These are phyloP conservation scores for Selenicereus undatus DNA, from an alignment of 148 eudicot species.

Conservation along the genomic window DNA sequence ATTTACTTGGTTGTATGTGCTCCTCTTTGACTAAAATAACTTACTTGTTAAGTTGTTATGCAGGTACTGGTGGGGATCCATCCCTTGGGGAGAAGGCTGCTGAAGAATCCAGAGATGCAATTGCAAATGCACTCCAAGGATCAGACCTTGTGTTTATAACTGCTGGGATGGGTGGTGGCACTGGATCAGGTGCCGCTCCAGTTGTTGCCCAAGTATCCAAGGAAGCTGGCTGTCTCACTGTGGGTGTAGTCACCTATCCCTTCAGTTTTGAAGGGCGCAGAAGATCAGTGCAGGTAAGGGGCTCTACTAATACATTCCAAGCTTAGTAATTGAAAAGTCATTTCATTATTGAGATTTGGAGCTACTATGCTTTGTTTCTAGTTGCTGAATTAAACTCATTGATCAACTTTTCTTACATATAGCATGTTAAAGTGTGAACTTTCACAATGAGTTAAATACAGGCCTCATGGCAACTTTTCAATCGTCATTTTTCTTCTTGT, in stretches of 20 bases:
- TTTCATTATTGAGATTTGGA: neutral
- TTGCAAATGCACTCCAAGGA: conserved; percentile 80
- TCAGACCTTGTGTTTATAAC: conserved; percentile 97
- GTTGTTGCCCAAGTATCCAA: conserved; percentile 87
- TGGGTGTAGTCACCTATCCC: conserved; percentile 96
- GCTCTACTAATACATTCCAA: conserved; percentile 6
- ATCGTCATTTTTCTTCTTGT: conserved; percentile 11
- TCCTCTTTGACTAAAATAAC: conserved; percentile 20
- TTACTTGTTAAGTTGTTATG: conserved; percentile 34
- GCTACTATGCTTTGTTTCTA: neutral
- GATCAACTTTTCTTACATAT: neutral
- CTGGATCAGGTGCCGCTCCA: conserved; percentile 99
- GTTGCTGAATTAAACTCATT: neutral
- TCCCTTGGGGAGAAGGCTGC: conserved; percentile 95
- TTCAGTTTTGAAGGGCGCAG: conserved; percentile 98
- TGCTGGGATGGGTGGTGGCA: conserved; percentile 99
- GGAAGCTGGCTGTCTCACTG: conserved; percentile 94
- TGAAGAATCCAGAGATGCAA: conserved; percentile 88
- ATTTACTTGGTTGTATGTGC: neutral
- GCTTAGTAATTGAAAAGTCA: neutral
- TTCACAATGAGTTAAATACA: neutral
- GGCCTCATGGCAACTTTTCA: neutral
- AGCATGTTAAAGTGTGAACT: neutral
- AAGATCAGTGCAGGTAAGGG: conserved; percentile 71
- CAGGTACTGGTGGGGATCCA: conserved; percentile 98